Evolutionary conservation across 2,329 filamentous ascomycete genomes (phyloP).

Genomic region (Aspergillus melleus): DNA sequence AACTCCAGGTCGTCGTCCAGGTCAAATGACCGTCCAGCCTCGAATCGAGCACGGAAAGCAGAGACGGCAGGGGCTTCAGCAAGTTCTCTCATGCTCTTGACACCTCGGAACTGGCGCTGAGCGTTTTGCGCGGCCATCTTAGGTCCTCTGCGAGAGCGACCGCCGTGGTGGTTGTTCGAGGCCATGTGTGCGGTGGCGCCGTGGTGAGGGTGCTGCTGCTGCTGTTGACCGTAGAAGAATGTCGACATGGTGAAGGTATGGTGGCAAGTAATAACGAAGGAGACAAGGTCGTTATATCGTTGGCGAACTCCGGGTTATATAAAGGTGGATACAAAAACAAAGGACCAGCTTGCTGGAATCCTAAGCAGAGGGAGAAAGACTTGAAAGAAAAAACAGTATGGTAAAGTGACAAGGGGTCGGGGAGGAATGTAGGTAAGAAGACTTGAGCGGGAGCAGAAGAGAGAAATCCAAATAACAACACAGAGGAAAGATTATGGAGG

Average conservation of each 20-base stretch:
- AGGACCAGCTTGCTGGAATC: conserved; percentile 21
- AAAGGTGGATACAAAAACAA: conserved; percentile 28
- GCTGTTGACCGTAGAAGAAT: conserved; percentile 49
- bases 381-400: conserved; percentile 24
- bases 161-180: conserved; percentile 77
- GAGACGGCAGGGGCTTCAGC: conserved; percentile 73
- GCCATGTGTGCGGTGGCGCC: conserved; percentile 55
- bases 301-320: conserved; percentile 5
- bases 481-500: conserved; percentile 4
- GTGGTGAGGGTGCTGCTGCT: conserved; percentile 46
- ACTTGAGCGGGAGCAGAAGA: conserved; percentile 20
- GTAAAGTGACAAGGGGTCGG: conserved; percentile 19
- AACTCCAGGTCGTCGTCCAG: conserved; percentile 96
- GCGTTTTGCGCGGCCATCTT: conserved; percentile 78
- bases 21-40: conserved; percentile 90
- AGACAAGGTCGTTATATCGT: conserved; percentile 18
- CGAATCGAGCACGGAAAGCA: conserved; percentile 82
- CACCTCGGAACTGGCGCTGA: conserved; percentile 82
- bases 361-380: conserved; percentile 9
- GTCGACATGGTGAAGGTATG: conserved; percentile 44
- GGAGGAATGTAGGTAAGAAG: conserved; percentile 21
- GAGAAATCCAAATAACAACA: conserved; percentile 9
- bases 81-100: conserved; percentile 82
- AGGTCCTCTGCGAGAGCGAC: conserved; percentile 81
- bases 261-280: conserved; percentile 12